phyloP scores from a whole-genome alignment of 2,329 filamentous ascomycete species.

The Neurospora sp. region DNA sequence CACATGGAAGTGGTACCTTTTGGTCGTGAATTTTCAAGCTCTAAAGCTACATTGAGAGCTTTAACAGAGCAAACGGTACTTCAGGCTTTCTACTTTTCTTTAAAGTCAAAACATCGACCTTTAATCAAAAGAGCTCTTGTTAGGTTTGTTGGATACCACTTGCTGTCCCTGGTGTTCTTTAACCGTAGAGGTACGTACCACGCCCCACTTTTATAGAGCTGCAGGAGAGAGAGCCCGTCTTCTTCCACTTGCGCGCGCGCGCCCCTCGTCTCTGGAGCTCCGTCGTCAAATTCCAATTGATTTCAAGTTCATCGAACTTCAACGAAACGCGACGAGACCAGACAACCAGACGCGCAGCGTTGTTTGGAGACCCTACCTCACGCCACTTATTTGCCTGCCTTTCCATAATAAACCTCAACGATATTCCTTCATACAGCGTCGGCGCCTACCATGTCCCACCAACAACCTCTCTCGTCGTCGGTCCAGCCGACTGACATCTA shows the following conservation, averaged over 20 bases:
- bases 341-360: background rate
- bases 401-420: background rate
- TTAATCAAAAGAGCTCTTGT: background rate
- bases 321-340: slow-evolving; percentile 4
- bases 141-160: background rate
- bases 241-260: background rate
- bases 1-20: background rate
- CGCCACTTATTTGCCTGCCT: background rate
- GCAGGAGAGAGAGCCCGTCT: background rate
- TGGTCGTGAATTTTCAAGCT: background rate
- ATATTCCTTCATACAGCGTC: background rate
- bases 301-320: background rate
- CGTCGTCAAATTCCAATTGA: background rate
- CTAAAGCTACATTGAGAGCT: background rate
- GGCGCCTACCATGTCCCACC: slow-evolving; percentile 39
- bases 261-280: slow-evolving; percentile 12
- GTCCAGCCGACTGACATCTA: slow-evolving; percentile 53
- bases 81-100: background rate
- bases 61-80: background rate
- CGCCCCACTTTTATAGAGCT: background rate
- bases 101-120: background rate
- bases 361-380: background rate
- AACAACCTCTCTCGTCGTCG: slow-evolving; percentile 42
- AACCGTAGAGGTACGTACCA: background rate
- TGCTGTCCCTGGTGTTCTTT: background rate